Evolutionary conservation across 2,329 filamentous ascomycete species (phyloP).

Genomic region (Amphichorda felina): DNA sequence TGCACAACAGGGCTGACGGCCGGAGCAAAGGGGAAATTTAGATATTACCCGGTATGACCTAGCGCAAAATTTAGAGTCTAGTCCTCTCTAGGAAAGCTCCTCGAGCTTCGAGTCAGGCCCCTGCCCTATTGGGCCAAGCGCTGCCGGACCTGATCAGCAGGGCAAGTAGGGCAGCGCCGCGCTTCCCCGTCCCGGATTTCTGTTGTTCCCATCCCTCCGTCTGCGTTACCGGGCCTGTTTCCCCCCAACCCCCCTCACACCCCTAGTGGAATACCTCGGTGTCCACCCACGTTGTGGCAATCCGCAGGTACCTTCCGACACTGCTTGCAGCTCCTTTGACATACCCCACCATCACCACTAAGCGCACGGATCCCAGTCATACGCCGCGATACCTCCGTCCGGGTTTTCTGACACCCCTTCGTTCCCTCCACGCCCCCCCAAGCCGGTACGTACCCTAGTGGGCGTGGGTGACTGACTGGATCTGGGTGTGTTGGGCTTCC

Average conservation of each 20-base stretch:
- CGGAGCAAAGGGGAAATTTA: neutral
- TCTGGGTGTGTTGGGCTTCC: neutral
- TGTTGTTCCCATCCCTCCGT: neutral
- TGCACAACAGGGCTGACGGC: too few species aligned
- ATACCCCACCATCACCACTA: slow-evolving; percentile 1
- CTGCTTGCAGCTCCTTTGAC: neutral
- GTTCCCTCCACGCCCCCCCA: neutral
- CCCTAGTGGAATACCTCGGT: neutral
- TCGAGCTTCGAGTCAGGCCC: neutral
- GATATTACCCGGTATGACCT: neutral
- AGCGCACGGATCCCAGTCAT: slow-evolving; percentile 5
- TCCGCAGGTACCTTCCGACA: neutral
- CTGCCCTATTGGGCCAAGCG: slow-evolving; percentile 1
- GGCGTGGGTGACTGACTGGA: neutral
- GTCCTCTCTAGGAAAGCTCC: neutral
- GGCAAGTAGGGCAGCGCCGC: neutral
- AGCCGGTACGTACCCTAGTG: slow-evolving; percentile 1
- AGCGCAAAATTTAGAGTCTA: neutral
- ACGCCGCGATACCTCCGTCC: slow-evolving; percentile 5
- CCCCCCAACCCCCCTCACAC: slow-evolving; percentile 1
- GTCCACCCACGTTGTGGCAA: too few species aligned
- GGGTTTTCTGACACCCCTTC: neutral
- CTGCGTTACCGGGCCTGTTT: slow-evolving; percentile 3
- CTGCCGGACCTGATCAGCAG: slow-evolving; percentile 2
- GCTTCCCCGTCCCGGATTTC: slow-evolving; percentile 1